Evolutionary conservation across 2,329 filamentous ascomycete genomes (phyloP), one percentile per base, ranked within the genome.

Genomic region (Claviceps digitariae): DNA sequence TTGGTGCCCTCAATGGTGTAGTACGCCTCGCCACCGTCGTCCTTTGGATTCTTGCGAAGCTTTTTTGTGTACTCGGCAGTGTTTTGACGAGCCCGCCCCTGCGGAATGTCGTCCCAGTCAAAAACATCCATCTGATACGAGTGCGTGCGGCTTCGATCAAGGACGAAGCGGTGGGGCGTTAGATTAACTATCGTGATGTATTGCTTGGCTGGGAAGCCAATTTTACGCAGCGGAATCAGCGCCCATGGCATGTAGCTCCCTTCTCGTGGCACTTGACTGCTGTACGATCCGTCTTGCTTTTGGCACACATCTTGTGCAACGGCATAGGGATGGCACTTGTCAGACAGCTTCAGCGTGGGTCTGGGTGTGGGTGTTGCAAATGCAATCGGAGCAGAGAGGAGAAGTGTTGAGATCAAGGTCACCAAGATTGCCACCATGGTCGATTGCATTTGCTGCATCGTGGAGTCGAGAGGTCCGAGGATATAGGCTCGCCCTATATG

Each of bases 131-230:
- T 62, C 51, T 67, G 65, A 50, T 67, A 65, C 15, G 60, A 62
- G 17, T 65, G 60, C 3, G 64, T 63, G 45, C 56, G 51, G 21
- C 63, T 62, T 40, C 55, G 50, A 17, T 58, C 56, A 44, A 64
- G 56, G 13, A 55, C 54, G 55, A 67, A 62, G 17, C 59, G 57
- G 41, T 68, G 62, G 1, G 66, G 66, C 4, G 66, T 68, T 29
- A 68, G 58, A 44, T 68, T 67, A 31, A 68, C 65, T 17, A 68
- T 63, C 2, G 66, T 65, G 50, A 68, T 53, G 54, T 65, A 68
- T 38, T 63, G 63, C 21, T 55, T 60, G 17, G 56, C 51, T 1
- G 54, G 46, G 25, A 56, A 56, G 8, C 54, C 54, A 34, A 55
- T 20, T 12, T 31, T 20, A 15, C 31, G 51, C 13, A 52, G 41